Evolutionary conservation across 805 yeast genomes (phyloP), one percentile per base, ranked within the genome.

Genomic region (Saccharomyces cerevisiae): DNA sequence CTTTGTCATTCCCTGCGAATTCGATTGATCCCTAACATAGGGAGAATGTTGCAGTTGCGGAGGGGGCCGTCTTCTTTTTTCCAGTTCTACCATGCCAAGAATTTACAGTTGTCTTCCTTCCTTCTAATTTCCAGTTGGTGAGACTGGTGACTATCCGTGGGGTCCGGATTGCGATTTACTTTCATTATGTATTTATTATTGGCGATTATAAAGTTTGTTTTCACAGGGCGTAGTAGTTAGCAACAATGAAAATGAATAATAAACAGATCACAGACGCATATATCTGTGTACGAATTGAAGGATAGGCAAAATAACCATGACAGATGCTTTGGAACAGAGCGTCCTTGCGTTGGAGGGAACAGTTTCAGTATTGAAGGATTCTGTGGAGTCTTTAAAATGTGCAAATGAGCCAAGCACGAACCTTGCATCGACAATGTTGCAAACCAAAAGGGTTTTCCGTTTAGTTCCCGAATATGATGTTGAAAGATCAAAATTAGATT

Each of bases 401-500:
- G 56, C 61, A 28, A 56, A 66, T 4, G 54, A 57, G 36, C 55
- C 61, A 13, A 65, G 64, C 48, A 60, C 57, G 26, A 56, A 59
- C 31, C 52, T 68, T 30, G 61, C 68, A 0, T 55, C 54, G 21
- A 61, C 59, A 9, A 56, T 66, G 60, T 53, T 69, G 13, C 61
- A 64, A 53, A 60, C 64, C 1, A 61, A 59, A 36, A 61, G 68
- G 49, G 66, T 62, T 6, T 67, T 64, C 49, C 66, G 63, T 50
- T 56, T 69, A 31, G 61, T 67, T 13, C 63, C 71, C 13, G 72
- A 67, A 30, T 69, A 66, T 52, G 73, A 69, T 48, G 66, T 69
- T 28, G 69, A 68, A 49, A 55, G 65, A 41, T 71, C 73, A 1
- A 64, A 64, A 41, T 57, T 67, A 17, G 70, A 67, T 48, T 55